These are phyloP conservation scores for Termitomyces sp. DNA, from an alignment of 768 basidiomycete species.

Conservation along the genomic window DNA sequence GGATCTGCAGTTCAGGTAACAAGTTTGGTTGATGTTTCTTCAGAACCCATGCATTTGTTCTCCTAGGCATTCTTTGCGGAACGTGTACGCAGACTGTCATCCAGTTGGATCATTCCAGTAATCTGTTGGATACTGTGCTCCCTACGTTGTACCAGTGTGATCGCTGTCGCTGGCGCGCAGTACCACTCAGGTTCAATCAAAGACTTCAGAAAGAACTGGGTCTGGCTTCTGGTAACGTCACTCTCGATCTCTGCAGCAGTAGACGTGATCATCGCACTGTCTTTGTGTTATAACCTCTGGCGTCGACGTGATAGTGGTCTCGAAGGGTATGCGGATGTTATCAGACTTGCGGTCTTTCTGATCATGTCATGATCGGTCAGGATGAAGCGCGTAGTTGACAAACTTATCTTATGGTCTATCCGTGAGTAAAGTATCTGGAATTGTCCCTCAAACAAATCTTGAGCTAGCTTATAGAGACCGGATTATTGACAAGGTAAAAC, in stretches of 20 bases:
- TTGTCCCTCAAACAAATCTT: neutral
- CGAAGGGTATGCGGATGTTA: neutral
- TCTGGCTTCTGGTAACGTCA: slow-evolving; percentile 6
- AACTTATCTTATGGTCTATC: slow-evolving; percentile 9
- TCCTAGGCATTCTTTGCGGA: slow-evolving; percentile 13
- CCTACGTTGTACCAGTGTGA: slow-evolving; percentile 2
- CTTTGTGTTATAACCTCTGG: slow-evolving; percentile 5
- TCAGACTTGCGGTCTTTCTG: neutral
- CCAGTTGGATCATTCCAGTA: neutral
- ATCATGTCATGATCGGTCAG: neutral
- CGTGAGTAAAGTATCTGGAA: slow-evolving; percentile 1
- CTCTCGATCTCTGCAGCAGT: slow-evolving; percentile 6
- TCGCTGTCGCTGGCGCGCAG: slow-evolving; percentile 1
- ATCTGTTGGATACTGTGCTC: slow-evolving; percentile 5
- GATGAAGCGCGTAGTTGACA: slow-evolving; percentile 7
- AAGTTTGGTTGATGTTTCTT: neutral
- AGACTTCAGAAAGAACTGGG: slow-evolving; percentile 1
- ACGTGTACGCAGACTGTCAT: slow-evolving; percentile 4
- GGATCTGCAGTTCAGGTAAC: slow-evolving; percentile 7
- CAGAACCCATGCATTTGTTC: neutral
- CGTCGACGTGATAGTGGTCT: neutral
- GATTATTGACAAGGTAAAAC: slow-evolving; percentile 8
- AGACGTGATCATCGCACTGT: slow-evolving; percentile 7
- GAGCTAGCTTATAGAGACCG: slow-evolving; percentile 3
- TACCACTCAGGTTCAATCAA: neutral